Conservation (phyloP, 495 filamentous ascomycete genomes). For the Achaetomiella virescens region DNA sequence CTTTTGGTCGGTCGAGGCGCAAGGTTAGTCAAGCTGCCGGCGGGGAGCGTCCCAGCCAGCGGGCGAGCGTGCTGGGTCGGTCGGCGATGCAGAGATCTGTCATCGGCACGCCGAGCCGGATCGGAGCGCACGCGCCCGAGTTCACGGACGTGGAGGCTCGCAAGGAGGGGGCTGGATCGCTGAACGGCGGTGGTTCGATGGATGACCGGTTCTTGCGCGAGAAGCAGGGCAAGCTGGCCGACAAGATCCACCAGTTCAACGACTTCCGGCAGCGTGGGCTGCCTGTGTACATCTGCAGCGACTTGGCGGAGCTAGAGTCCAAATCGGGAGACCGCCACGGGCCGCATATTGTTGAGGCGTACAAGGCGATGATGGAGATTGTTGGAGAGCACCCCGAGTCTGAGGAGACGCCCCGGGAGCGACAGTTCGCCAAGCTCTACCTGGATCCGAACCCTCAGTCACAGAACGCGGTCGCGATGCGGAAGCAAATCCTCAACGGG, state of each 20-base stretch:
- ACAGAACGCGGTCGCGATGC: conserved; percentile 50
- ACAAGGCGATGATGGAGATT: conserved; percentile 69
- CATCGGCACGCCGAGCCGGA: conserved; percentile 65
- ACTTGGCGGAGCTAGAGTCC: conserved; percentile 65
- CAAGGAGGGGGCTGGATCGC: conserved; percentile 35
- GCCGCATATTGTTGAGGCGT: conserved; percentile 67
- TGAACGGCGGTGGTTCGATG: conserved; percentile 36
- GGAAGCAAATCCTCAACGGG: conserved; percentile 70
- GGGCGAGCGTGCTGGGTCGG: conserved; percentile 63
- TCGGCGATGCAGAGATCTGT: conserved; percentile 72
- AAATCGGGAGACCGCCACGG: conserved; percentile 59
- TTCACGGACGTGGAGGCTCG: conserved; percentile 65
- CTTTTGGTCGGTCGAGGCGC: conserved; percentile 50
- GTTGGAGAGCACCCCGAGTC: conserved; percentile 56
- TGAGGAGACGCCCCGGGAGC: conserved; percentile 56
- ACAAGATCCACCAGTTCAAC: conserved; percentile 72
- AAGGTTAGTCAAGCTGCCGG: conserved; percentile 34
- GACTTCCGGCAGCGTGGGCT: conserved; percentile 56
- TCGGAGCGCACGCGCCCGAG: conserved; percentile 47
- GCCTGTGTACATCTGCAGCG: conserved; percentile 61
- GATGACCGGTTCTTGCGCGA: conserved; percentile 69
- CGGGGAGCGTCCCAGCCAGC: conserved; percentile 32
- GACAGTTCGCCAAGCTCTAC: conserved; percentile 70
- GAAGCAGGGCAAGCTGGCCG: conserved; percentile 71
- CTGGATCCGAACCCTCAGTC: conserved; percentile 64